phyloP scores from a whole-genome alignment of 2,329 filamentous ascomycete species.

The Ophiostoma montium region DNA sequence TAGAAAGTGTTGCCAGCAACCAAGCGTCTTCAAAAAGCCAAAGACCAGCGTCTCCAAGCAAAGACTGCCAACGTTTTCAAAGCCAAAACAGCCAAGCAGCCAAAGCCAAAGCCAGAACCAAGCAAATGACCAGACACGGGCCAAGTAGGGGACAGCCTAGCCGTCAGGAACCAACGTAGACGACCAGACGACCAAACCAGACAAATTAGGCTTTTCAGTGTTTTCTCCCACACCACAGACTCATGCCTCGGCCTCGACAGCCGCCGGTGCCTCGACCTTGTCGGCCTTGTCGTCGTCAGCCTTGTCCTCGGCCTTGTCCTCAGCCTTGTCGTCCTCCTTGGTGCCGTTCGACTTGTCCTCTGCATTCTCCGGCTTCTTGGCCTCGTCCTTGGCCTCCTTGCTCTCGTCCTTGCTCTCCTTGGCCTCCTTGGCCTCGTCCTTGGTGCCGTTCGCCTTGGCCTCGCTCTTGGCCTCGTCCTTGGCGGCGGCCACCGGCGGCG shows the following conservation, averaged over 20 bases:
- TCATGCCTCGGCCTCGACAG: constrained; percentile 12
- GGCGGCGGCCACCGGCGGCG: constrained; percentile 24
- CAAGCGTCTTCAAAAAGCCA: not conserved
- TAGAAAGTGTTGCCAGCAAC: not conserved
- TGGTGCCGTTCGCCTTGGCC: constrained; percentile 16
- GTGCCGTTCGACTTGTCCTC: constrained; percentile 25
- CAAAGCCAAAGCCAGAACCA: too few relatives aligned
- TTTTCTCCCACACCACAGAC: too few relatives aligned
- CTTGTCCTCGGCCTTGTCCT: constrained; percentile 17
- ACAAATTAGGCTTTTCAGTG: too few relatives aligned
- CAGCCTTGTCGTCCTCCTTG: constrained; percentile 25
- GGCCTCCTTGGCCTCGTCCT: constrained; percentile 15
- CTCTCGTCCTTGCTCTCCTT: constrained; percentile 25
- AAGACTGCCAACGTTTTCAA: too few relatives aligned
- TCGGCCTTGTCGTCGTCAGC: constrained; percentile 18
- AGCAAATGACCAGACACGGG: too few relatives aligned
- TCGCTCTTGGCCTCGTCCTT: constrained; percentile 12
- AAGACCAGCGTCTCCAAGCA: not conserved
- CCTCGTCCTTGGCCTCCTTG: constrained; percentile 23
- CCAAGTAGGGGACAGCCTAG: too few relatives aligned
- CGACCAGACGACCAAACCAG: too few relatives aligned
- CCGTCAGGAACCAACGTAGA: too few relatives aligned
- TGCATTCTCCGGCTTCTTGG: constrained; percentile 5
- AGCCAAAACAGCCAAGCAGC: too few relatives aligned
- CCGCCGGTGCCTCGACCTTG: constrained; percentile 6